phyloP scores from a whole-genome alignment of 1,139 yeast species.

The Arxiozyma telluris region DNA sequence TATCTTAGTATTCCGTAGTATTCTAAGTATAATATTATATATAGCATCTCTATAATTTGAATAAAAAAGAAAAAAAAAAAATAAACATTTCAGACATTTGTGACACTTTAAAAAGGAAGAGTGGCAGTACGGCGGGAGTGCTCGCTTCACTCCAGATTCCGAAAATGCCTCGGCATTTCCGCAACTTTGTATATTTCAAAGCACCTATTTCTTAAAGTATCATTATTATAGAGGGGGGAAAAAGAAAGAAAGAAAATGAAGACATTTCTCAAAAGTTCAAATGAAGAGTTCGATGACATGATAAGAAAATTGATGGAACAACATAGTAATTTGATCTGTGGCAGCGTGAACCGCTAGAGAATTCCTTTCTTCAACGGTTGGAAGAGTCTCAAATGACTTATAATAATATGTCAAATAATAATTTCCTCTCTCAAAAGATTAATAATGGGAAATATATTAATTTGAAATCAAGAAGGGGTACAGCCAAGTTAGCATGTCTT shows the following conservation, averaged over 20 bases:
- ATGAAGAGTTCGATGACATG: background rate
- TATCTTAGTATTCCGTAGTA: constrained; percentile 12
- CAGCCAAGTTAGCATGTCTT: constrained; percentile 34
- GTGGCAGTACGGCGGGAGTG: too few species aligned
- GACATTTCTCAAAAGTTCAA: too few species aligned
- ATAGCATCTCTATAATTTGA: background rate
- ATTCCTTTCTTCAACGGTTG: background rate
- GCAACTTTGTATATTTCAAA: too few species aligned
- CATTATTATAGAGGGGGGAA: background rate
- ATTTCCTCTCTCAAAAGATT: background rate
- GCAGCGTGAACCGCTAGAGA: too few species aligned
- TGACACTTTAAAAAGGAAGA: too few species aligned
- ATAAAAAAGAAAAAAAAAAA: background rate
- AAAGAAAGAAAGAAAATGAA: background rate
- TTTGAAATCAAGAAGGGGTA: background rate
- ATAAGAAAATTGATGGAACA: background rate
- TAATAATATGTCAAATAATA: background rate
- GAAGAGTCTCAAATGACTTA: background rate
- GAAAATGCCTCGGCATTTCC: too few species aligned
- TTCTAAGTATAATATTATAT: background rate
- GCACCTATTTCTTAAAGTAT: too few species aligned
- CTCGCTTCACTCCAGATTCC: too few species aligned
- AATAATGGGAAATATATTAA: background rate
- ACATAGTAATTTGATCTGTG: too few species aligned
- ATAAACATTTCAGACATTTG: too few species aligned